Conservation (phyloP, 768 basidiomycete species). For the Butyriboletus loyo region DNA sequence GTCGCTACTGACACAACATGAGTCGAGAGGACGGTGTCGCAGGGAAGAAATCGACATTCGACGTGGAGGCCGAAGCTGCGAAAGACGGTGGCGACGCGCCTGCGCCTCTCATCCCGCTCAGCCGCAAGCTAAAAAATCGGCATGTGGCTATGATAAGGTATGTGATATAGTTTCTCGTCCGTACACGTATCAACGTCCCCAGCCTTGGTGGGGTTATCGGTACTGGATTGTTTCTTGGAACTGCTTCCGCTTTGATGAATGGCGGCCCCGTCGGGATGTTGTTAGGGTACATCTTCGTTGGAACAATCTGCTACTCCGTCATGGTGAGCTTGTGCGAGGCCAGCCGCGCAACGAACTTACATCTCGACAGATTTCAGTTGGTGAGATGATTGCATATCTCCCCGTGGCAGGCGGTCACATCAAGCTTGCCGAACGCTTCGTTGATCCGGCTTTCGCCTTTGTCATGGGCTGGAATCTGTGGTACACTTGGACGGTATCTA, state of each 20-base stretch:
- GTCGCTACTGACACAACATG: neutral
- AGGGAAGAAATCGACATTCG: neutral
- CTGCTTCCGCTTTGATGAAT: conserved; percentile 27
- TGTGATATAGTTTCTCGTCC: neutral
- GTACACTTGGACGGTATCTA: conserved; percentile 34
- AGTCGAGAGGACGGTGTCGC: neutral
- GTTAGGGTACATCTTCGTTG: conserved; percentile 36
- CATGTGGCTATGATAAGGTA: conserved; percentile 30
- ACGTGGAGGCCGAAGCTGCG: neutral
- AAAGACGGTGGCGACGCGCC: neutral
- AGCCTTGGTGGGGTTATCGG: conserved; percentile 38
- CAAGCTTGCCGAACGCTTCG: conserved; percentile 44
- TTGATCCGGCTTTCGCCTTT: conserved; percentile 41
- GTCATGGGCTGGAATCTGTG: conserved; percentile 38
- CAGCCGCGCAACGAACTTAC: neutral
- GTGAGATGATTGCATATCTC: conserved; percentile 45
- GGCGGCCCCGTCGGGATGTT: conserved; percentile 44
- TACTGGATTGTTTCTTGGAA: conserved; percentile 31
- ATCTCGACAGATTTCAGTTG: conserved; percentile 21
- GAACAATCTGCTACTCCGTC: conserved; percentile 31
- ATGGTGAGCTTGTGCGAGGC: conserved; percentile 24
- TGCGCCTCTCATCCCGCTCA: neutral
- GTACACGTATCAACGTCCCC: neutral
- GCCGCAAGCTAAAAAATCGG: conserved; percentile 26
- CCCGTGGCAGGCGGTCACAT: conserved; percentile 43